Evolutionary conservation across 768 basidiomycete genomes (phyloP).

Genomic region (Russula vinacea): DNA sequence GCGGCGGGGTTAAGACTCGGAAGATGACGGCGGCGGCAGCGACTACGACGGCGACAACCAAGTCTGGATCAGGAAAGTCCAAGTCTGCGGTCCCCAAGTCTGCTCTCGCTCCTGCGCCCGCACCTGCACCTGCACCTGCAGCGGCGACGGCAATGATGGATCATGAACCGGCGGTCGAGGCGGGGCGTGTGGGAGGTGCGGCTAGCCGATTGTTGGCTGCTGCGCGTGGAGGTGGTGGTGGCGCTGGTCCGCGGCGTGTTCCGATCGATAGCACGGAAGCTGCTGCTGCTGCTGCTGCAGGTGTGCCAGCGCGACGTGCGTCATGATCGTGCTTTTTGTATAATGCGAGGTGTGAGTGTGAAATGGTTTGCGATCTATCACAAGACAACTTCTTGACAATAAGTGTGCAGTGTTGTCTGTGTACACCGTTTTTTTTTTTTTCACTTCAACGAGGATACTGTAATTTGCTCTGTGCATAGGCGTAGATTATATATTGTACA

Average conservation of each 20-base stretch:
- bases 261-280: conserved; percentile 66
- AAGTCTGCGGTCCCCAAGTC: not conserved
- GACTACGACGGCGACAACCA: not conserved
- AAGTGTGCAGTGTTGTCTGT: too few species aligned
- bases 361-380: too few species aligned
- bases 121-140: not conserved
- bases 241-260: conserved; percentile 58
- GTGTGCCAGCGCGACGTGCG: conserved; percentile 49
- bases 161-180: not conserved
- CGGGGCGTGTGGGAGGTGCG: conserved; percentile 22
- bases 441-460: not conserved
- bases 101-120: not conserved
- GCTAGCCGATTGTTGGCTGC: conserved; percentile 22
- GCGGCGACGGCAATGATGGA: not conserved
- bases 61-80: conserved; percentile 1
- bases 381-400: too few species aligned
- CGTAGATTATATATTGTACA: not conserved
- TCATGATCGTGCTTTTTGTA: conserved; percentile 31
- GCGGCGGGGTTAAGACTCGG: not conserved
- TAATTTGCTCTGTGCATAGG: not conserved
- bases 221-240: conserved; percentile 32
- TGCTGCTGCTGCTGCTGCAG: conserved; percentile 47
- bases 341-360: not conserved
- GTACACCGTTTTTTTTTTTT: not conserved
- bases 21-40: not conserved